Conservation (phyloP, 306 rosid genomes). For the Sicyos baderoa region DNA sequence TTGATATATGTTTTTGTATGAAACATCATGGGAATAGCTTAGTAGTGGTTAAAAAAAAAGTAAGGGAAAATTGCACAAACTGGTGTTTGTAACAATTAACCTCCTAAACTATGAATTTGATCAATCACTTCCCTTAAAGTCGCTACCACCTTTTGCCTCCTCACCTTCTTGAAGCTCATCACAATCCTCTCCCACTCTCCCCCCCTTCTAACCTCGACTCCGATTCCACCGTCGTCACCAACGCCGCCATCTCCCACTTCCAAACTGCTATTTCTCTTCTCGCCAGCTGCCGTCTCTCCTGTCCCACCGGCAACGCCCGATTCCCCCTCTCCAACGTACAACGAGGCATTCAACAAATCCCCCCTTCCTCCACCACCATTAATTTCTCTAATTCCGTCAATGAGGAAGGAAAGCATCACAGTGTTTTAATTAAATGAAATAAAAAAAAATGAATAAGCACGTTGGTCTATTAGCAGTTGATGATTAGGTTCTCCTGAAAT, state of each 20-base stretch:
- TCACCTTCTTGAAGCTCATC: conserved; percentile 52
- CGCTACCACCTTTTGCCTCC: conserved; percentile 57
- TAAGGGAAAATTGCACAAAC: too few relatives aligned
- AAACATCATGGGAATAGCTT: too few relatives aligned
- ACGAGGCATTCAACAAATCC: conserved; percentile 81
- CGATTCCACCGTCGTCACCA: conserved; percentile 45
- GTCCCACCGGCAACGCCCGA: conserved; percentile 82
- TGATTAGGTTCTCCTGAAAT: too few relatives aligned
- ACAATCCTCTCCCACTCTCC: conserved; percentile 28
- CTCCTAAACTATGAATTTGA: too few relatives aligned
- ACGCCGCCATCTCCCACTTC: conserved; percentile 77
- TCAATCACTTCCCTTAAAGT: too few relatives aligned
- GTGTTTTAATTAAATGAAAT: too few relatives aligned
- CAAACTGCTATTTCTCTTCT: conserved; percentile 67
- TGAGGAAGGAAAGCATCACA: too few relatives aligned
- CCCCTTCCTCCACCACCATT: conserved; percentile 41
- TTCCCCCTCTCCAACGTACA: conserved; percentile 28
- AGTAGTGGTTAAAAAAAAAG: too few relatives aligned
- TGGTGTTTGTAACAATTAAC: too few relatives aligned
- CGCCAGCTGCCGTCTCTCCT: conserved; percentile 31
- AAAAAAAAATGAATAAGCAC: too few relatives aligned
- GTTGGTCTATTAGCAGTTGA: too few relatives aligned
- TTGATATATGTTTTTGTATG: too few relatives aligned
- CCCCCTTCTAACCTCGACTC: conserved; percentile 11
- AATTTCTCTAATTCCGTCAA: conserved; percentile 33